Evolutionary conservation across 352 stramenopile species (phyloP).

Genomic region (Globisporangium cylindrosporum): DNA sequence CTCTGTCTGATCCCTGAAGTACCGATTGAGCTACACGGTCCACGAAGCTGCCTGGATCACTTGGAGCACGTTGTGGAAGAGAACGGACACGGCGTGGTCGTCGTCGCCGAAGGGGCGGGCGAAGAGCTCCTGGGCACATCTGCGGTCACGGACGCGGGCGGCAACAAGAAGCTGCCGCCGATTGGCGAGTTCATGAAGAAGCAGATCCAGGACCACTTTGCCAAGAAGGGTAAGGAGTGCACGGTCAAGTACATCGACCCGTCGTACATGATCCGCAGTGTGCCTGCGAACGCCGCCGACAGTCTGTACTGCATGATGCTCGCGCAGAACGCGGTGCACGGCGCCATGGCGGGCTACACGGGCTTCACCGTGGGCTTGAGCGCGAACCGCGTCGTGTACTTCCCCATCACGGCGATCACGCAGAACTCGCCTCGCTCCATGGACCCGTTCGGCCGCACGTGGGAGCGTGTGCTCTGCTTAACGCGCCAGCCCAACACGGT

Average conservation of each 20-base stretch:
- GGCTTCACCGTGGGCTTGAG: not conserved
- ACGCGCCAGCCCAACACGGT: not conserved
- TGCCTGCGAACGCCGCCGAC: not conserved
- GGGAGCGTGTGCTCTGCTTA: not conserved
- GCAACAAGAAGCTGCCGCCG: not conserved
- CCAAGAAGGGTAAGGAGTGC: not conserved
- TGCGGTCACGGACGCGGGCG: not conserved
- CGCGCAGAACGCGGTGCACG: not conserved
- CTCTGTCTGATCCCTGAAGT: slow-evolving; percentile 1
- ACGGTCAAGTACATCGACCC: not conserved
- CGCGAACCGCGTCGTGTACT: not conserved
- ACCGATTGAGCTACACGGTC: not conserved
- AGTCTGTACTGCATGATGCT: not conserved
- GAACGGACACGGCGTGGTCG: not conserved
- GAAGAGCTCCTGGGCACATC: not conserved
- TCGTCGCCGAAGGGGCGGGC: not conserved
- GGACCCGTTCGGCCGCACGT: not conserved
- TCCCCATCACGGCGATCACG: not conserved
- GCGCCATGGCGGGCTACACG: not conserved
- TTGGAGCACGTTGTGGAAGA: not conserved
- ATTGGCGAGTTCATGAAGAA: not conserved
- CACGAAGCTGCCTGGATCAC: not conserved
- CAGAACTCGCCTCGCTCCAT: not conserved
- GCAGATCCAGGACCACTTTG: not conserved
- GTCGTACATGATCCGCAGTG: not conserved